phyloP scores from a whole-genome alignment of 495 filamentous ascomycete species.

The Podospora australis region DNA sequence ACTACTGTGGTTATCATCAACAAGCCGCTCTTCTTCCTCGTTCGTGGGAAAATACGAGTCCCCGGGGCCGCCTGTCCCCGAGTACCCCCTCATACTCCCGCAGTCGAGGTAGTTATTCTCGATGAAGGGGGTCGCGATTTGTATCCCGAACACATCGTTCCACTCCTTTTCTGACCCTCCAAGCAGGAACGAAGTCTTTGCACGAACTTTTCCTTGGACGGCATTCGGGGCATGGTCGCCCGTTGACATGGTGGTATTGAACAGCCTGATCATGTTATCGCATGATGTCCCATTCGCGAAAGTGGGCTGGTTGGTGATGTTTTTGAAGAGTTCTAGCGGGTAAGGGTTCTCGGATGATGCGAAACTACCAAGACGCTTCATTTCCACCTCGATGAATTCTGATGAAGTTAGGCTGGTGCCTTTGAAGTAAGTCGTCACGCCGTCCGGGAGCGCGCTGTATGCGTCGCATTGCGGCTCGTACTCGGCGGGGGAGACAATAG shows the following conservation, averaged over 20 bases:
- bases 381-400: slow-evolving; percentile 27
- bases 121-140: slow-evolving; percentile 36
- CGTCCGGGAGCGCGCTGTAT: slow-evolving; percentile 23
- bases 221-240: slow-evolving; percentile 24
- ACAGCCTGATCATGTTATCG: slow-evolving; percentile 36
- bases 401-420: slow-evolving; percentile 12
- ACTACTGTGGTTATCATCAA: too few species aligned
- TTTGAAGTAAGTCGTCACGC: slow-evolving; percentile 27
- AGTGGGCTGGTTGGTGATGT: slow-evolving; percentile 39
- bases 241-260: slow-evolving; percentile 33
- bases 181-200: slow-evolving; percentile 25
- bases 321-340: slow-evolving; percentile 31
- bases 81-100: slow-evolving; percentile 24
- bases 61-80: slow-evolving; percentile 20
- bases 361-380: slow-evolving; percentile 8
- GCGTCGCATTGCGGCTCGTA: slow-evolving; percentile 37
- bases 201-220: slow-evolving; percentile 24
- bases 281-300: slow-evolving; percentile 32
- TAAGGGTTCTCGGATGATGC: slow-evolving; percentile 21
- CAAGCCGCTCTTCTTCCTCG: too few species aligned
- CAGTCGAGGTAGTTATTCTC: slow-evolving; percentile 37
- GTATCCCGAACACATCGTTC: slow-evolving; percentile 29
- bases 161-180: slow-evolving; percentile 13
- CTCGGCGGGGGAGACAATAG: slow-evolving; percentile 26
- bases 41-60: slow-evolving; percentile 11